Percentiles rank a stretch among this genome's conserved stretches.
phyloP scores from a whole-genome alignment of 495 filamentous ascomycete genomes.

The Talaromyces liani region DNA sequence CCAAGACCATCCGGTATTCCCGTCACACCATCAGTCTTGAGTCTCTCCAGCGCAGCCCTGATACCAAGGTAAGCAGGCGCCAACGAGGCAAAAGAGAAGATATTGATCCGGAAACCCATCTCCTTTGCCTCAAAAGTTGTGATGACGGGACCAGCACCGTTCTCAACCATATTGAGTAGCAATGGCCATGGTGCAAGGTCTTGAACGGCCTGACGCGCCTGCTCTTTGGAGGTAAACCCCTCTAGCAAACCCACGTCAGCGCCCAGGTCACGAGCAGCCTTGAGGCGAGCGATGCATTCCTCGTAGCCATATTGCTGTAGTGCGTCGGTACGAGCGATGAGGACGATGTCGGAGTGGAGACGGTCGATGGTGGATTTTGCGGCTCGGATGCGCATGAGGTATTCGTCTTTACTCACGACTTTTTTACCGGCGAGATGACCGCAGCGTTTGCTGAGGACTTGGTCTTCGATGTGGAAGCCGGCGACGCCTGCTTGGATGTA shows the following conservation, averaged over 20 bases:
- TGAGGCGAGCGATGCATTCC: conserved; percentile 48
- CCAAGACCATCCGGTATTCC: conserved; percentile 39
- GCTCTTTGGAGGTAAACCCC: conserved; percentile 49
- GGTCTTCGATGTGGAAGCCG: conserved; percentile 66
- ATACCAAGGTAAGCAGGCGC: conserved; percentile 47
- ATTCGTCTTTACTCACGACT: conserved; percentile 46
- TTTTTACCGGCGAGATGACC: conserved; percentile 56
- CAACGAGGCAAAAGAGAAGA: conserved; percentile 48
- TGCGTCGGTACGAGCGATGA: conserved; percentile 65
- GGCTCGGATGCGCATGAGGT: conserved; percentile 48
- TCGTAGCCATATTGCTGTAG: conserved; percentile 57
- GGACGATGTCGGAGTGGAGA: conserved; percentile 50
- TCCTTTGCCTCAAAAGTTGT: conserved; percentile 48
- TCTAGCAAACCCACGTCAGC: conserved; percentile 63
- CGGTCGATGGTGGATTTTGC: conserved; percentile 41
- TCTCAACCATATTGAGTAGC: conserved; percentile 57
- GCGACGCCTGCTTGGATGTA: conserved; percentile 65
- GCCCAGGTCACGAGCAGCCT: conserved; percentile 47
- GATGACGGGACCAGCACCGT: conserved; percentile 51
- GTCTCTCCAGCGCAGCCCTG: conserved; percentile 30
- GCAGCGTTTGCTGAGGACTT: conserved; percentile 58
- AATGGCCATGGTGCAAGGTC: conserved; percentile 52
- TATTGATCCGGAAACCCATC: conserved; percentile 58
- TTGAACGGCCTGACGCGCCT: conserved; percentile 42
- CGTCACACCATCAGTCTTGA: conserved; percentile 42